A percentile compares a stretch with the other conserved stretches of the same genome.
These are phyloP conservation scores for Phytomonas sp. DNA, from an alignment of 208 protist species.

Conservation along the genomic window DNA sequence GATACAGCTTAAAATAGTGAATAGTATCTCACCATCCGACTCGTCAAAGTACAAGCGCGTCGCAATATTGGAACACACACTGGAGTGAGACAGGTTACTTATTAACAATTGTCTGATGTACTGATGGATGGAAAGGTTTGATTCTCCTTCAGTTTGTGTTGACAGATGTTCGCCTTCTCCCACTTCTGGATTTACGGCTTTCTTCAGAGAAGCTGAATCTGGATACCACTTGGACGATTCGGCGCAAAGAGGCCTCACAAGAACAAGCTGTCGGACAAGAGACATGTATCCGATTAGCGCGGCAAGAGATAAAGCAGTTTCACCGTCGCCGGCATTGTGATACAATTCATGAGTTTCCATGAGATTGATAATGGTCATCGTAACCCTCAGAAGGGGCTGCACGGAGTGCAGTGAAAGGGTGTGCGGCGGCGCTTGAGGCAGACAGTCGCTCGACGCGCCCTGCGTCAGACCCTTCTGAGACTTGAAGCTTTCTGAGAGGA, in stretches of 20 bases:
- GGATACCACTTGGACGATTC: not conserved
- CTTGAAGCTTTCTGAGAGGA: not conserved
- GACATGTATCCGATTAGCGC: slow-evolving; percentile 42
- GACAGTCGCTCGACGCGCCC: not conserved
- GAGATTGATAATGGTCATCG: not conserved
- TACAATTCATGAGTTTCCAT: not conserved
- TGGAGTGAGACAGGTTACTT: not conserved
- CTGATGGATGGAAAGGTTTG: not conserved
- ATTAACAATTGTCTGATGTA: not conserved
- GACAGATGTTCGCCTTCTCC: not conserved
- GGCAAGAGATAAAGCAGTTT: slow-evolving; percentile 58
- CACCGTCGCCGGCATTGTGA: slow-evolving; percentile 18
- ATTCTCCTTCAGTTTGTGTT: not conserved
- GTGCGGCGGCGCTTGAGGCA: not conserved
- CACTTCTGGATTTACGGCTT: not conserved
- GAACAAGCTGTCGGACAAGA: slow-evolving; percentile 20
- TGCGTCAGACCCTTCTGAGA: not conserved
- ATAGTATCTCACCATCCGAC: slow-evolving; percentile 37
- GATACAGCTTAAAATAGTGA: slow-evolving; percentile 42
- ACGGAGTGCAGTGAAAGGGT: not conserved
- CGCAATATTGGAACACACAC: slow-evolving; percentile 33
- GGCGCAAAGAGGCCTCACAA: not conserved
- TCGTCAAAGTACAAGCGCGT: slow-evolving; percentile 65
- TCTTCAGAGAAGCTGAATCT: not conserved
- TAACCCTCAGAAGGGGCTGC: not conserved